phyloP scores from a whole-genome alignment of 768 basidiomycete species.

The Leucosporidium yakuticum region DNA sequence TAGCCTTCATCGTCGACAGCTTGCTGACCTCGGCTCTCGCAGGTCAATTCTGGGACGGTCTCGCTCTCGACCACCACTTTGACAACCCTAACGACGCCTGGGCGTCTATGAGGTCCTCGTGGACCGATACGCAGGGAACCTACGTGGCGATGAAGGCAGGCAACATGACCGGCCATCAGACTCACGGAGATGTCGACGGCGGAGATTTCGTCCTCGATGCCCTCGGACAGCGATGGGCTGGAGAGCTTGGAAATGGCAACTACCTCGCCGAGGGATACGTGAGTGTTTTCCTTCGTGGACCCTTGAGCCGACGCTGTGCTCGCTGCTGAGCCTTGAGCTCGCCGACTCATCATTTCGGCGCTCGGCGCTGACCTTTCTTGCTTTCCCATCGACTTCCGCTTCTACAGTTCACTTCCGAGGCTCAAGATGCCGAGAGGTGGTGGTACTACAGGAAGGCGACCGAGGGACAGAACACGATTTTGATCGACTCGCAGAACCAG shows the following conservation, averaged over 20 bases:
- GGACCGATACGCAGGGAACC: constrained; percentile 80
- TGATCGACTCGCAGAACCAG: constrained; percentile 73
- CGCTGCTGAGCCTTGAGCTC: no score
- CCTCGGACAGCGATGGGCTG: constrained; percentile 86
- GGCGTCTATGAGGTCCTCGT: constrained; percentile 84
- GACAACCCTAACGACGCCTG: constrained; percentile 66
- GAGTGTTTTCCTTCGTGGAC: no score
- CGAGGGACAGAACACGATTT: constrained; percentile 91
- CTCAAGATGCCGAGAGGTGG: constrained; percentile 65
- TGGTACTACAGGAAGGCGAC: constrained; percentile 92
- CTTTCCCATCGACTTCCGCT: no score
- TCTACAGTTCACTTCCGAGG: constrained; percentile 70
- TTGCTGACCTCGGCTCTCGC: no score
- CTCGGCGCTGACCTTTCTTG: no score
- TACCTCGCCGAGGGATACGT: constrained; percentile 65
- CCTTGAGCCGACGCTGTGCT: no score
- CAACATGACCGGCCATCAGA: constrained; percentile 71
- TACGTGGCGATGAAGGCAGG: constrained; percentile 89
- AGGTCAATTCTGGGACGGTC: constrained; percentile 88
- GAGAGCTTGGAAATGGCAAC: constrained; percentile 84
- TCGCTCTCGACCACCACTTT: constrained; percentile 78
- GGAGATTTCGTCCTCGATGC: constrained; percentile 96
- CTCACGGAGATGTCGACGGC: constrained; percentile 67
- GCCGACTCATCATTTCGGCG: no score
- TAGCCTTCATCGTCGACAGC: no score